Evolutionary conservation across 2,329 filamentous ascomycete species (phyloP), one percentile per base, ranked within the genome.

Genomic region (Hypomyces perniciosus): DNA sequence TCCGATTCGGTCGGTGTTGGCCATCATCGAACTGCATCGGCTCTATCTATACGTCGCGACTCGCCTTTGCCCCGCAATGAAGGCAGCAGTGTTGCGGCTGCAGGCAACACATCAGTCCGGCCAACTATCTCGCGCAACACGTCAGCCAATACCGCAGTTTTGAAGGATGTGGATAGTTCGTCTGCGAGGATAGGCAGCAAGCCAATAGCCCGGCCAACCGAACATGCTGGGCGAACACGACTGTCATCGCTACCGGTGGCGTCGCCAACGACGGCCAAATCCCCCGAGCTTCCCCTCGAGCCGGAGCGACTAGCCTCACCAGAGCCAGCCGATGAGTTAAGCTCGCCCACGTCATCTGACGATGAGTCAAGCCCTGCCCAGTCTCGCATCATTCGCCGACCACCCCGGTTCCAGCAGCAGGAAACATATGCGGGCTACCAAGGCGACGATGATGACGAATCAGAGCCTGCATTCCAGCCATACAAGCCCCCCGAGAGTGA

Each of bases 331-430:
- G 71, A 20, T 20, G 20, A 73, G 13, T 62, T 65, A 38, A 66
- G 70, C 61, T 64, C 71, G 9, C 49, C 63, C 45, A 53, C 66
- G 4, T 77, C 75, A 4, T 74, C 76, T 1, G 72, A 70, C 20
- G 73, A 76, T 29, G 74, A 72, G 29, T 80, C 76, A 1, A 74
- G 72, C 54, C 76, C 77, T 0, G 79, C 75, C 4, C 76, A 82
- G 59, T 83, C 79, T 10, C 73, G 79, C 50, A 81, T 83, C 55
- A 81, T 83, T 59, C 76, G 78, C 26, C 76, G 80, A 2, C 80
- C 80, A 3, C 79, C 80, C 8, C 72, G 77, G 20, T 80, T 76
- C 51, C 70, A 74, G 44, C 61, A 60, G 42, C 70, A 74, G n/a
- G 63, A 61, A 9, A 59, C 60, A 4, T 63, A 60, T n/a, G 12